Conservation (phyloP, 345 rosid genomes). For the Jatropha curcas region DNA sequence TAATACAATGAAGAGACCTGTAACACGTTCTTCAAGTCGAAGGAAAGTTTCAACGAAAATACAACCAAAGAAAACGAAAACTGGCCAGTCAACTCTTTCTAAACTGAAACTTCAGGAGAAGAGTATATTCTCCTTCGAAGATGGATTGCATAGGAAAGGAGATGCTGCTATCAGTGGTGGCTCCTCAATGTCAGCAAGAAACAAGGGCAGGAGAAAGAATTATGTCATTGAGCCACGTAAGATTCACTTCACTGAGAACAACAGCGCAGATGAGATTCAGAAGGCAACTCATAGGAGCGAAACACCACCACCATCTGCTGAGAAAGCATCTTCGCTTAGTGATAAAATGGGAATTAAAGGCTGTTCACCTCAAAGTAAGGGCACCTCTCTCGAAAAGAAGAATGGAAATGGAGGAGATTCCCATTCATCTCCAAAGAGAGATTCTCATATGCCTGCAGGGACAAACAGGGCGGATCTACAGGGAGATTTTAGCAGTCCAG, state of each 20-base stretch:
- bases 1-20: conserved; percentile 48
- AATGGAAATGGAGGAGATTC: conserved; percentile 30
- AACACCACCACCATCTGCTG: conserved; percentile 30
- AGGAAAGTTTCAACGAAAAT: conserved; percentile 43
- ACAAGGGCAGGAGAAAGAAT: conserved; percentile 39
- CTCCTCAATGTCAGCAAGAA: conserved; percentile 39
- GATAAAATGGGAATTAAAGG: conserved; percentile 35
- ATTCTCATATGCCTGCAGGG: conserved; percentile 6
- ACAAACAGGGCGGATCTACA: conserved; percentile 29
- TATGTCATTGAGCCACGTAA: conserved; percentile 43
- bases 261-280: conserved; percentile 38
- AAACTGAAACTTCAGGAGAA: conserved; percentile 36
- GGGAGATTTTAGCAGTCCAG: conserved; percentile 28
- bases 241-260: conserved; percentile 38
- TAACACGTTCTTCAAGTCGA: conserved; percentile 55
- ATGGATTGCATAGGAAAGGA: conserved; percentile 38
- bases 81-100: conserved; percentile 34
- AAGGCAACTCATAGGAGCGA: conserved; percentile 38
- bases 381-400: conserved; percentile 22
- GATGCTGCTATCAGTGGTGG: conserved; percentile 33
- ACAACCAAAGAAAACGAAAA: conserved; percentile 32
- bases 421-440: conserved; percentile 11
- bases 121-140: conserved; percentile 55
- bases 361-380: conserved; percentile 27
- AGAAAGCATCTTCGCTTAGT: conserved; percentile 49